Base-by-base conservation (phyloP, 768 basidiomycete species). In the Paxillus involutus region DNA sequence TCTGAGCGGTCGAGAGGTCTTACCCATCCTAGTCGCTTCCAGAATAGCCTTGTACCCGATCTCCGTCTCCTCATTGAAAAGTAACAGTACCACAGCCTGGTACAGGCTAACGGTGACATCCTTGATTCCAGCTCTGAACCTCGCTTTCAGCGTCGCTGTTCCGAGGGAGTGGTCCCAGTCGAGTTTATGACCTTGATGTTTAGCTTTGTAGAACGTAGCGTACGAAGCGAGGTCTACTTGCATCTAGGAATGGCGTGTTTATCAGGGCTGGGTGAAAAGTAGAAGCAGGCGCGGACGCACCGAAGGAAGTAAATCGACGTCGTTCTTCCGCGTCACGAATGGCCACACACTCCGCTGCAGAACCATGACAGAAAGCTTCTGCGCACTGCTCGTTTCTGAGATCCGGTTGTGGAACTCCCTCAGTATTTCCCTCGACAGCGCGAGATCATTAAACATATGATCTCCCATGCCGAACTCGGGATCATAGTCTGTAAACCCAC, bases 401-500 rank as follows among this genome's bases (percentile, higher is more conserved):
- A 80, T 60, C 60, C 80, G 77, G 26, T 72, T 63, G 53, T 85
- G 79, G 70, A 84, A 91, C 56, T 88, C 87, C 0, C 69, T 66
- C 79, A 92, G 82, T 19, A 83, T 66, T 52, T 95, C 92, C 48
- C 83, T 71, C 1, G 92, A 95, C 16, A 92, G 73, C 0, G 83
- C 81, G 3, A 96, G 74, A 64, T 96, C 94, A 56, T 86, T 94
- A 75, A 98, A 96, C 96, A 98, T 96, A 39, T 92, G 85, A 62
- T 94, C 91, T 47, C 94, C 93, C 74, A 89, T 89, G 8, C 88
- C 90, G 64, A 98, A 98, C 56, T 96, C 94, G 11, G 94, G 89
- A 66, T 98, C 97, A 63, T 95, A 96, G 49, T 88, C 96, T 96
- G 63, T 44, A 51, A 44, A 46, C 50, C 24, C 32, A 32, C 6